phyloP scores from a whole-genome alignment of 208 protist genomes.

The Trypanosoma theileri region DNA sequence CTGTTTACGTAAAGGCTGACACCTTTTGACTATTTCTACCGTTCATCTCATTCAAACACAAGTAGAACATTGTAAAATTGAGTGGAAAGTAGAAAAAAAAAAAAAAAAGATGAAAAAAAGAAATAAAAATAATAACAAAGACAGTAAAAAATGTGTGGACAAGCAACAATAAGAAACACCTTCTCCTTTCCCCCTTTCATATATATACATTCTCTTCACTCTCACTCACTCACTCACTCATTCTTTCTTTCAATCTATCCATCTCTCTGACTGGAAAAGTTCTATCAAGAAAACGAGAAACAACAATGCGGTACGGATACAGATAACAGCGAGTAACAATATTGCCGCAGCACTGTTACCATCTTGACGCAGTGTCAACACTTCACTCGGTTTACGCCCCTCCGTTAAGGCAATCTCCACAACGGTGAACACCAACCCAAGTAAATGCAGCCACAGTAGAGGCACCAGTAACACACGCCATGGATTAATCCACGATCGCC shows the following conservation, averaged over 20 bases:
- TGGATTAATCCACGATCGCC: neutral
- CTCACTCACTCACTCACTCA: too few relatives aligned
- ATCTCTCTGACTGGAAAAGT: conserved; percentile 15
- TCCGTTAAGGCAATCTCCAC: conserved; percentile 48
- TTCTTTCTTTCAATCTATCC: neutral
- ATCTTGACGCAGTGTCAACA: conserved; percentile 22
- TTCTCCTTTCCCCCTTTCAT: too few relatives aligned
- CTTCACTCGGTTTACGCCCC: conserved; percentile 21
- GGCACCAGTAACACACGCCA: conserved; percentile 4
- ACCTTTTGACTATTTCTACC: conserved; percentile 4
- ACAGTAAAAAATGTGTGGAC: conserved; percentile 3
- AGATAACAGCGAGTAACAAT: conserved; percentile 30
- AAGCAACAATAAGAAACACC: neutral
- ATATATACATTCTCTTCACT: neutral
- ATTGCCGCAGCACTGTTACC: conserved; percentile 1
- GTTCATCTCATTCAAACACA: too few relatives aligned
- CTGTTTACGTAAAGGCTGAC: too few relatives aligned
- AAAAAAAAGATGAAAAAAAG: conserved; percentile 19
- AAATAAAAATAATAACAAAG: conserved; percentile 12
- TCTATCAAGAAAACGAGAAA: conserved; percentile 33
- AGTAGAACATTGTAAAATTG: neutral
- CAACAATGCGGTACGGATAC: conserved; percentile 30
- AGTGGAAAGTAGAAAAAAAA: conserved; percentile 16
- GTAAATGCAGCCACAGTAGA: conserved; percentile 35
- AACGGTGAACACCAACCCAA: conserved; percentile 41